Percentiles rank a stretch among this genome's conserved stretches.
Evolutionary conservation across 768 basidiomycete species (phyloP).

Genomic region (Calocybe cyanea): DNA sequence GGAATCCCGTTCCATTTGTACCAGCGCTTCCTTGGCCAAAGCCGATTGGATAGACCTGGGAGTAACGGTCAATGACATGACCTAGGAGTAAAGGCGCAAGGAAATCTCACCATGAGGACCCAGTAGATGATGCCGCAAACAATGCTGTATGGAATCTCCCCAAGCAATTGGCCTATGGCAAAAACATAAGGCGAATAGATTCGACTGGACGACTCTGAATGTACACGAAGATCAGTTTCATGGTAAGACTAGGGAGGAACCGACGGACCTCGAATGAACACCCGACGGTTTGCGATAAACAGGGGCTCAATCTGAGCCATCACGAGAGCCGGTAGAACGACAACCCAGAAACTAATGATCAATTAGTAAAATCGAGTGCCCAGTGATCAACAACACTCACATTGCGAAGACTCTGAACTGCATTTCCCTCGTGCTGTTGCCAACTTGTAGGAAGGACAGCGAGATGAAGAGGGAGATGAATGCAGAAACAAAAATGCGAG

Average conservation of each 20-base stretch:
- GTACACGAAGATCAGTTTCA: not conserved
- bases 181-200: slow-evolving; percentile 88
- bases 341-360: slow-evolving; percentile 54
- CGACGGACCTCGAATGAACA: slow-evolving; percentile 31
- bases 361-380: not conserved
- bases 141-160: slow-evolving; percentile 76
- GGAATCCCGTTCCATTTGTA: slow-evolving; percentile 64
- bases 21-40: slow-evolving; percentile 63
- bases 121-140: slow-evolving; percentile 74
- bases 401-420: slow-evolving; percentile 81
- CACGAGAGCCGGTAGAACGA: slow-evolving; percentile 67
- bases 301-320: slow-evolving; percentile 81
- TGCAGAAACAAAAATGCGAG: slow-evolving; percentile 70
- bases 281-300: slow-evolving; percentile 69
- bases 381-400: slow-evolving; percentile 39
- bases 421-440: slow-evolving; percentile 57
- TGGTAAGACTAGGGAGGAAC: slow-evolving; percentile 9
- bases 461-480: slow-evolving; percentile 71
- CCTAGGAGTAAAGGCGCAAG: not conserved
- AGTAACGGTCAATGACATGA: not conserved
- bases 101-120: slow-evolving; percentile 66
- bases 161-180: slow-evolving; percentile 74
- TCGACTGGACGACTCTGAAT: slow-evolving; percentile 68
- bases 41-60: slow-evolving; percentile 58
- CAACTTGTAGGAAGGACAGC: slow-evolving; percentile 76